Base-by-base conservation (phyloP, 768 basidiomycete species). In the Mycena rebaudengoi region DNA sequence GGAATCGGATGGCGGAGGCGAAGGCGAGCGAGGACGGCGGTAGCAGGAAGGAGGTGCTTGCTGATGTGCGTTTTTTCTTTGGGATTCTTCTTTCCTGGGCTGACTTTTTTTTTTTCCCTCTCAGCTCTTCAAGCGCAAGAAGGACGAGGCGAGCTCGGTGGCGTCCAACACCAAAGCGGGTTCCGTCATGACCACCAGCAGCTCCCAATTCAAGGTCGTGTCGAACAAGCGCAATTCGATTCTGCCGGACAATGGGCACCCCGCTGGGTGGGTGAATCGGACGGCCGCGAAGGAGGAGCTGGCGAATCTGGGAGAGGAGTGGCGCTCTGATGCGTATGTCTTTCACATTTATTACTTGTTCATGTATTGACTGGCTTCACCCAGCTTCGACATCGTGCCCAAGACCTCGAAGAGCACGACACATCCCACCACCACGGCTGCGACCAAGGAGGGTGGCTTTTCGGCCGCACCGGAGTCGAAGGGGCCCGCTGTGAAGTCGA, bases 151-250 rank as follows among this genome's bases (percentile, higher is more conserved):
- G 21, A 59, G 54, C 1, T 75, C 75, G 0, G 65, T 69, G 65
- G 43, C 28, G 39, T 12, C 16, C 30, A 44, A 41, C n/a, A 45
- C 18, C 20, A 13, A 25, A 30, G 28, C 11, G 11, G 71, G 68
- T 21, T 68, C 76, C 18, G 18, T 37, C 35, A 37, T 18, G 35
- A 18, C 18, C 35, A 10, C 33, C 7, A 66, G 70, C 2, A 65
- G 69, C 25, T 87, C 88, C 8, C 89, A 92, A 66, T 95, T 97
- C 83, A 92, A 93, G 78, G 85, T 97, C 33, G 90, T 95, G 6
- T 80, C 81, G 16, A 84, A 88, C 63, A 91, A 91, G 78, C 82
- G 89, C 28, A 79, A 92, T 46, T 91, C 89, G 41, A 74, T 96
- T 41, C 75, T 96, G 37, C 83, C 84, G 5, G 77, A 85, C 21